Conservation (phyloP, 371 early-diverging fungal genomes). For the Haplosporangium sp. region DNA sequence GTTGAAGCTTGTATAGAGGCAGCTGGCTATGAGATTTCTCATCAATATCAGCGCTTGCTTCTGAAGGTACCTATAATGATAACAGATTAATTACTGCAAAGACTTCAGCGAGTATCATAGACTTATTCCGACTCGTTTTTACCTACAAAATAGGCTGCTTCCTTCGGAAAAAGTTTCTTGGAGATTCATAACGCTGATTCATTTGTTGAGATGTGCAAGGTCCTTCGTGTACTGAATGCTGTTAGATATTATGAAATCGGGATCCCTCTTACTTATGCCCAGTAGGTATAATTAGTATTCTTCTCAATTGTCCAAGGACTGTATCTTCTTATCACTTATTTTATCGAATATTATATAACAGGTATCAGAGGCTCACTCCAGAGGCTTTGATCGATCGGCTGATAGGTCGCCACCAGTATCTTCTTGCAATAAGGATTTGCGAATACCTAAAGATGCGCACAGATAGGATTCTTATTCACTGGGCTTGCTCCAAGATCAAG, state of each 20-base stretch:
- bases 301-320: not conserved
- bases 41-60: conserved; percentile 79
- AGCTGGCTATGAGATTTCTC: conserved; percentile 89
- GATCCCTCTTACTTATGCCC: conserved; percentile 88
- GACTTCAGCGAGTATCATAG: conserved; percentile 18
- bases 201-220: conserved; percentile 90
- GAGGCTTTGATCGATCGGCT: conserved; percentile 86
- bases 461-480: conserved; percentile 90
- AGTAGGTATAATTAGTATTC: conserved; percentile 65
- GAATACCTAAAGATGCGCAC: conserved; percentile 84
- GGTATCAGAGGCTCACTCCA: conserved; percentile 80
- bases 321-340: not conserved
- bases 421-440: conserved; percentile 87
- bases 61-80: conserved; percentile 61
- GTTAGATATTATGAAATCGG: conserved; percentile 87
- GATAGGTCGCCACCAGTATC: conserved; percentile 85
- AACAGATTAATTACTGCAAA: not conserved
- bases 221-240: conserved; percentile 90
- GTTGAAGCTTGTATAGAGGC: conserved; percentile 95
- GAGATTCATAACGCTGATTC: conserved; percentile 85
- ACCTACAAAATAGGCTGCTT: conserved; percentile 77
- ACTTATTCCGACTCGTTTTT: not conserved
- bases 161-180: conserved; percentile 94
- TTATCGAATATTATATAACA: conserved; percentile 23
- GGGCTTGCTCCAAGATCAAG: conserved; percentile 97